phyloP scores from a whole-genome alignment of 768 basidiomycete genomes.

The Termitomyces bulborhizus region DNA sequence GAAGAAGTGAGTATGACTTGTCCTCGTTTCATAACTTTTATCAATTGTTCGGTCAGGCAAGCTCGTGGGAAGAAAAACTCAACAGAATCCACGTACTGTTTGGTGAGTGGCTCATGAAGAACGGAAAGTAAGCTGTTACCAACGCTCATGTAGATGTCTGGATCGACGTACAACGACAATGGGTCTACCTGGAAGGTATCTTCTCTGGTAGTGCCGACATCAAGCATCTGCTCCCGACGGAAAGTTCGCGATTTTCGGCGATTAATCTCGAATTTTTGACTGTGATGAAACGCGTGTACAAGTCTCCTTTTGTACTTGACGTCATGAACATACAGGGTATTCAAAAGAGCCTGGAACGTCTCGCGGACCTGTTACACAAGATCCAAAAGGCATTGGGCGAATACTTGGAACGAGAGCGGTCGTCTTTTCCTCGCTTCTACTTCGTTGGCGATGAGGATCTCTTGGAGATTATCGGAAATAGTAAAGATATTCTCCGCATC shows the following conservation, averaged over 20 bases:
- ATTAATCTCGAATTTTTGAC: conserved; percentile 98
- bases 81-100: conserved; percentile 96
- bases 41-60: conserved; percentile 40
- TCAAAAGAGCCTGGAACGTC: conserved; percentile 95
- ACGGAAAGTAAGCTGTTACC: conserved; percentile 3
- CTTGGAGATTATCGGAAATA: conserved; percentile 98
- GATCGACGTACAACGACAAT: conserved; percentile 99
- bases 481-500: conserved; percentile 95
- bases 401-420: conserved; percentile 95
- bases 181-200: conserved; percentile 99
- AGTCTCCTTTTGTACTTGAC: conserved; percentile 95
- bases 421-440: conserved; percentile 98
- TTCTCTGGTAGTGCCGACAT: conserved; percentile 99
- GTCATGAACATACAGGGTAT: conserved; percentile 95
- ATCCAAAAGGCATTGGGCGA: conserved; percentile 99
- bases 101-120: conserved; percentile 39
- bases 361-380: conserved; percentile 94
- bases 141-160: conserved; percentile 66
- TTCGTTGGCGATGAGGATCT: conserved; percentile 99
- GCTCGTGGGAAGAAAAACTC: conserved; percentile 94
- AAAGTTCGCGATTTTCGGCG: conserved; percentile 95
- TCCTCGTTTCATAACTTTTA: conserved; percentile 3
- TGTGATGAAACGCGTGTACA: conserved; percentile 99
- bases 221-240: conserved; percentile 96
- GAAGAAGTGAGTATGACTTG: conserved; percentile 55